phyloP scores from a whole-genome alignment of 768 basidiomycete species.

The Pleurotus tuoliensis region DNA sequence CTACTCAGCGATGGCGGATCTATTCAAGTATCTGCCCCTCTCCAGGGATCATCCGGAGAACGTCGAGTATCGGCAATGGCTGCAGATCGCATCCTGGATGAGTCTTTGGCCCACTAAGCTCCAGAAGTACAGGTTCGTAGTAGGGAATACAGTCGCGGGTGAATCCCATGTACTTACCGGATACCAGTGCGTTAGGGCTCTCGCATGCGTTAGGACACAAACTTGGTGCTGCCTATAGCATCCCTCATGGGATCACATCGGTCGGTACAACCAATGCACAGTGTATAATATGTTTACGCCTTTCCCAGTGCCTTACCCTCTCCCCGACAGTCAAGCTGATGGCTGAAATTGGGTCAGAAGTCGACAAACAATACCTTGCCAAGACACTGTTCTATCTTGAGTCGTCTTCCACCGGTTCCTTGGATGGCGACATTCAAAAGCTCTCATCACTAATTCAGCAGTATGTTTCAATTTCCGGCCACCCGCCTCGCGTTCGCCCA shows the following conservation, averaged over 20 bases:
- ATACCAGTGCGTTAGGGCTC: slow-evolving; percentile 57
- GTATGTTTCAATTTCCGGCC: slow-evolving; percentile 32
- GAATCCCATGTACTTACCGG: no score
- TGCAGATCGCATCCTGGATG: slow-evolving; percentile 79
- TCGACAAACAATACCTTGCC: slow-evolving; percentile 60
- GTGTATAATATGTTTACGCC: no score
- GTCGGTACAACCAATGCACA: slow-evolving; percentile 32
- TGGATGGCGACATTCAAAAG: slow-evolving; percentile 57
- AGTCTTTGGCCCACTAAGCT: slow-evolving; percentile 65
- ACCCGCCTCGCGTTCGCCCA: not conserved
- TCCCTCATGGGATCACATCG: slow-evolving; percentile 84
- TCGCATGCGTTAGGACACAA: slow-evolving; percentile 75
- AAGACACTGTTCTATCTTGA: slow-evolving; percentile 53
- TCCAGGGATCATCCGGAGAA: slow-evolving; percentile 57
- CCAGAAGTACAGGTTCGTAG: slow-evolving; percentile 48
- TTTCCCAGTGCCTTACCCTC: slow-evolving; percentile 63
- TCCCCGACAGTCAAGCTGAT: slow-evolving; percentile 59
- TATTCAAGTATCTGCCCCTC: slow-evolving; percentile 69
- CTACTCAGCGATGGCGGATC: slow-evolving; percentile 63
- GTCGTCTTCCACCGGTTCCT: slow-evolving; percentile 56
- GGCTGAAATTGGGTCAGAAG: slow-evolving; percentile 51
- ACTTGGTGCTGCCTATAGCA: slow-evolving; percentile 67
- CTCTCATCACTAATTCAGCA: slow-evolving; percentile 51
- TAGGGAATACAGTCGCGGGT: no score
- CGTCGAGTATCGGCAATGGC: slow-evolving; percentile 58